Evolutionary conservation across 331 rosid species (phyloP).

Genomic region (Quercus phellos): DNA sequence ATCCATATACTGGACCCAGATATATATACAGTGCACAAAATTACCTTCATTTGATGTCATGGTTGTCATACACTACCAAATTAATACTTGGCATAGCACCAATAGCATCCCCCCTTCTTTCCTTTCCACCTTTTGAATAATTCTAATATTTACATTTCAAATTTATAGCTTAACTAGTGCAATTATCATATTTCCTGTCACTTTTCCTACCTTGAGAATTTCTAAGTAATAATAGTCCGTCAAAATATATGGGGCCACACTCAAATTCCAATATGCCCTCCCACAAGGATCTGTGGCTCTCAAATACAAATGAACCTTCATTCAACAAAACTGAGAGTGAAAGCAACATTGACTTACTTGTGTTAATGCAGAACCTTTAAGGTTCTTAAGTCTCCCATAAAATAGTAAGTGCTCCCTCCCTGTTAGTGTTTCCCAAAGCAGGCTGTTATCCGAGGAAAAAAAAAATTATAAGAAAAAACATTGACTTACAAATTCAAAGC

Average conservation of each 20-base stretch:
- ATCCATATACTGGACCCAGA: no score
- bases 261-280: background rate
- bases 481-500: background rate
- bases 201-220: no score
- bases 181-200: no score
- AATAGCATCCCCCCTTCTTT: no score
- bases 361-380: constrained; percentile 47
- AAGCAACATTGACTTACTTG: constrained; percentile 38
- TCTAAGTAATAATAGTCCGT: no score
- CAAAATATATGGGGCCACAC: background rate
- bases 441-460: constrained; percentile 24
- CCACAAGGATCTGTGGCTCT: background rate
- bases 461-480: background rate
- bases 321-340: background rate
- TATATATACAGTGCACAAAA: no score
- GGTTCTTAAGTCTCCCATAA: constrained; percentile 85
- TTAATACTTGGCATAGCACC: no score
- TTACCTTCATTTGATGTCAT: no score
- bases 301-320: background rate
- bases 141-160: no score
- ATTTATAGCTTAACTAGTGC: no score
- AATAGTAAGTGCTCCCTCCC: constrained; percentile 87
- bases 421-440: constrained; percentile 73
- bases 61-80: no score
- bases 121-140: no score